phyloP scores from a whole-genome alignment of 2,329 filamentous ascomycete species.

The Elsinoe batatas region DNA sequence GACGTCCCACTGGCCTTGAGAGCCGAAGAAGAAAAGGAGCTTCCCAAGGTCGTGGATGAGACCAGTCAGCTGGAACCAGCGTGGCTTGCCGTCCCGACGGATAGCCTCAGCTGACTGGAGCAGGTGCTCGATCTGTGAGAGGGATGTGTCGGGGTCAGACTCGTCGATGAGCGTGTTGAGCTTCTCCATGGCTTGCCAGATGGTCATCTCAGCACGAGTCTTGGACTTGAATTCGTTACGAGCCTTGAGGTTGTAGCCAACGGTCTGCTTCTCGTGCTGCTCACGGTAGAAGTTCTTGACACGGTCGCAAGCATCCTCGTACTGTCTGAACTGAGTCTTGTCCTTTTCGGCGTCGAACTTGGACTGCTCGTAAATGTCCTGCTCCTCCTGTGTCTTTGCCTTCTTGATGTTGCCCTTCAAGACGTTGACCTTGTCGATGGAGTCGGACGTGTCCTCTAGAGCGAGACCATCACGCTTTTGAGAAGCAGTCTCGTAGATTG shows the following conservation, averaged over 20 bases:
- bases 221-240: slow-evolving; percentile 61
- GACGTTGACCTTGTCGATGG: slow-evolving; percentile 51
- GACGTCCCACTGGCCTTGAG: slow-evolving; percentile 86
- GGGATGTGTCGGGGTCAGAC: slow-evolving; percentile 77
- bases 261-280: slow-evolving; percentile 61
- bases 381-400: slow-evolving; percentile 37
- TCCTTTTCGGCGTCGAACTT: slow-evolving; percentile 66
- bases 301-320: slow-evolving; percentile 70
- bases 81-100: slow-evolving; percentile 69
- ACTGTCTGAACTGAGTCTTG: slow-evolving; percentile 72
- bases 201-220: slow-evolving; percentile 64
- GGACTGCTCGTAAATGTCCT: slow-evolving; percentile 47
- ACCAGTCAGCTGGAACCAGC: slow-evolving; percentile 72
- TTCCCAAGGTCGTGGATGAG: slow-evolving; percentile 74
- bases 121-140: slow-evolving; percentile 82
- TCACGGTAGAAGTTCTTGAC: slow-evolving; percentile 81
- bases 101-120: slow-evolving; percentile 85
- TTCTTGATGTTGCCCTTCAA: slow-evolving; percentile 46
- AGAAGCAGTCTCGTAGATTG: slow-evolving; percentile 35
- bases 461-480: slow-evolving; percentile 46
- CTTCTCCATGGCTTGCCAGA: slow-evolving; percentile 90
- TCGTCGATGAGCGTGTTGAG: slow-evolving; percentile 86
- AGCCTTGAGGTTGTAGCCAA: slow-evolving; percentile 74
- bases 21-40: slow-evolving; percentile 69
- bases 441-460: slow-evolving; percentile 49